Evolutionary conservation across 306 rosid genomes (phyloP), one percentile per base, ranked within the genome.

Genomic region (Prunus davidiana): DNA sequence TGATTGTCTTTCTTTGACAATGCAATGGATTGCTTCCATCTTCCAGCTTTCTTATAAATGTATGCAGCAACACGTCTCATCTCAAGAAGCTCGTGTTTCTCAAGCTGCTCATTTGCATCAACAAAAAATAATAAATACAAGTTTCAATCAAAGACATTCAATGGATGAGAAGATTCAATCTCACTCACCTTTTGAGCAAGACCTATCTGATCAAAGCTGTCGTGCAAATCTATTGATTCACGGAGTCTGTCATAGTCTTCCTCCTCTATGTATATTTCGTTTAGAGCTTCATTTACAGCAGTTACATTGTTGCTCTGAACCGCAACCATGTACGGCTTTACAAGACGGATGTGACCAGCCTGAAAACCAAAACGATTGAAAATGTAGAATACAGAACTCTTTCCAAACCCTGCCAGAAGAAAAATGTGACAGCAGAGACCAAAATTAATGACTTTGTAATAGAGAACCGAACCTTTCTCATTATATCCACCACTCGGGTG

Each of bases 1-100:
- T 90, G 97, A 72, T 89, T 92, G 84, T 95, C 99, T 87, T 92
- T 92, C 93, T 95, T 95, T 67, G 99, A 95, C 88, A 95, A 79
- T 52, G 97, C 93, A 88, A 95, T 92, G 68, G 99, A 95, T 77
- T 90, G 99, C 96, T 91, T 95, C 99, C 99, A 92, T 82, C 97
- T 87, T 64, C 96, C 93, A 3, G 97, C 99, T 86, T 88, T 95
- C 89, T 92, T 95, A 86, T 95, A 92, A 65, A 95, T 92, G 82
- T 92, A 95, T 49, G 99, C 93, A 75, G 97, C 99, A 77, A 95
- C 97, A 46, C 97, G 97, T 76, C 99, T 89, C 97, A 95, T 95
- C 88, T 95, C 99, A 79, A 95, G 97, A 80, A 92, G 92, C 80
- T 95, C 99, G 1, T 95, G 97, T 82, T 95, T 95, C 89, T 95